Evolutionary conservation across 2,329 filamentous ascomycete genomes (phyloP).

Genomic region (Xylaria multiplex): DNA sequence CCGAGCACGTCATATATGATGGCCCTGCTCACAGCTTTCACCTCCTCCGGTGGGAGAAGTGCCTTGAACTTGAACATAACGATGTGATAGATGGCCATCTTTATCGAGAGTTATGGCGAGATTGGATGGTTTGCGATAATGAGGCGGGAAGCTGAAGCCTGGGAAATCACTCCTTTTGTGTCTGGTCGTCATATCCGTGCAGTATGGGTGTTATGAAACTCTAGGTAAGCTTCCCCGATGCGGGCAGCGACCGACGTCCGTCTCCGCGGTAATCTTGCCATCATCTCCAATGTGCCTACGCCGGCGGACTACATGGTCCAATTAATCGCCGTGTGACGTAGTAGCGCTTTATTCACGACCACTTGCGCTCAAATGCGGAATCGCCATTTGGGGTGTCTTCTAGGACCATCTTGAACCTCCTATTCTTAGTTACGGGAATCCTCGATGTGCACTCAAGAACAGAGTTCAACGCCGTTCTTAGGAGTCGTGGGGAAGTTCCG

Average conservation of each 20-base stretch:
- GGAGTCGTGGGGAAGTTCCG: background rate
- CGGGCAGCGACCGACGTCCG: background rate
- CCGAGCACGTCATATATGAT: background rate
- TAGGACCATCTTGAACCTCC: background rate
- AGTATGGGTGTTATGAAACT: background rate
- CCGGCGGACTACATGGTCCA: background rate
- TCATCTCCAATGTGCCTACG: background rate
- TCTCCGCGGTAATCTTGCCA: background rate
- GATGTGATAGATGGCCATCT: constrained; percentile 47
- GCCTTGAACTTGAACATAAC: constrained; percentile 47
- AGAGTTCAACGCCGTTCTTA: background rate
- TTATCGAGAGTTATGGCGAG: constrained; percentile 4
- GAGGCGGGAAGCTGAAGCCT: background rate
- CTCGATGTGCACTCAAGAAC: background rate
- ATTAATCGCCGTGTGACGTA: background rate
- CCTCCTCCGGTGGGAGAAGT: constrained; percentile 43
- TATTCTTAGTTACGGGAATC: background rate
- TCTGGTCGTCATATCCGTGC: background rate
- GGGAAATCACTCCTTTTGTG: background rate
- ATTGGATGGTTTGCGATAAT: background rate
- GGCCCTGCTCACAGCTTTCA: constrained; percentile 44
- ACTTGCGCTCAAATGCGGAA: background rate
- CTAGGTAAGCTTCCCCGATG: constrained; percentile 5
- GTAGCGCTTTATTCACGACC: background rate
- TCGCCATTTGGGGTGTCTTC: background rate